Evolutionary conservation across 192 early-diverging fungal genomes (phyloP), one percentile per base, ranked within the genome.

Genomic region (Coemansia sp.): DNA sequence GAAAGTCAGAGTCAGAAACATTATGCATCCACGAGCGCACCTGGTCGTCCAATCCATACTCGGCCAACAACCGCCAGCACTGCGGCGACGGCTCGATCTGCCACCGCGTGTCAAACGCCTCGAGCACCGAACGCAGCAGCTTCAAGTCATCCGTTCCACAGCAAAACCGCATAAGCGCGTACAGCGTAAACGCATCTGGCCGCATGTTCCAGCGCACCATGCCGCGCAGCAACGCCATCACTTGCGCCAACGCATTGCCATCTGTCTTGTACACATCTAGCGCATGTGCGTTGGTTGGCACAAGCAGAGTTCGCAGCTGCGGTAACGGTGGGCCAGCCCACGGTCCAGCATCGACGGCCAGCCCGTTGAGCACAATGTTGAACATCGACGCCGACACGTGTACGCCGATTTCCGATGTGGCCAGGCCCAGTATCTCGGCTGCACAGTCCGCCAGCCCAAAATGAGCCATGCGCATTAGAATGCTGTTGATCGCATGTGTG

Each of bases 351-450:
- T 19, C 54, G 27, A 35, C 26, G 11, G 57, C 57, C 18, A 78
- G 50, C 8, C 64, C 71, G 29, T 50, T 38, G 20, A 79, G 64
- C 20, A 57, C 29, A 37, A 70, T 54, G 61, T 73, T 79, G 48
- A 79, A 79, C 47, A 69, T 56, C 4, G 76, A 65, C 19, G 64
- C 43, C 19, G 41, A 18, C 7, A 64, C 56, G 1, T 66, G 58
- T 27, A 73, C 64, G 22, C 76, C 71, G n/a, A 49, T 37, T 60
- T 73, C 71, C 19, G 66, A 69, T 11, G 67, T 69, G 5, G 76
- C 70, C 2, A 73, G 43, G 0, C 71, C 76, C 16, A 79, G 61
- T 12, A 69, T 29, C 64, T 73, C 67, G 5, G 56, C 49, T 0
- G 71, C 67, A 16, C 54, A 26, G 29, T 13, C 32, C 1, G 22